Evolutionary conservation across 2,329 filamentous ascomycete genomes (phyloP).

Genomic region (Clonostachys byssicola): DNA sequence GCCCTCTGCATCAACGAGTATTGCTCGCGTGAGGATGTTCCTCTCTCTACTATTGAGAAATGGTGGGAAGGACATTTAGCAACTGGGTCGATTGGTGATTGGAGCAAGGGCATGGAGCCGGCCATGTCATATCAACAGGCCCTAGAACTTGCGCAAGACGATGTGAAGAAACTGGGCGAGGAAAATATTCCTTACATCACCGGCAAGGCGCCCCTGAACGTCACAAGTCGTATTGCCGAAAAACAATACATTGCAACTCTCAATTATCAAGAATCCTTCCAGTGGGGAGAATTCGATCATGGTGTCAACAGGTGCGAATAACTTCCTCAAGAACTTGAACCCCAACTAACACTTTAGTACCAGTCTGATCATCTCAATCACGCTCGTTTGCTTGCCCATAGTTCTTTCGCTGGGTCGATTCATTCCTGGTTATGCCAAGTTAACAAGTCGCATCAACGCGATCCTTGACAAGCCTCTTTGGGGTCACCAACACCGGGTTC

Average conservation of each 20-base stretch:
- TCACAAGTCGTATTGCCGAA: constrained; percentile 19
- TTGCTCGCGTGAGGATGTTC: constrained; percentile 14
- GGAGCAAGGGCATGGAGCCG: constrained; percentile 10
- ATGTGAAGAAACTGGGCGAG: constrained; percentile 6
- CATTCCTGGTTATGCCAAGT: constrained; percentile 16
- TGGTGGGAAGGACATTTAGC: constrained; percentile 21
- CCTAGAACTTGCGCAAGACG: constrained; percentile 12
- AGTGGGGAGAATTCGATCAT: constrained; percentile 13
- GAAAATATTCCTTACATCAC: constrained; percentile 13
- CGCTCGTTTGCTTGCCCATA: constrained; percentile 22
- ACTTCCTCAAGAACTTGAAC: neutral
- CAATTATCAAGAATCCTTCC: constrained; percentile 47
- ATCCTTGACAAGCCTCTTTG: constrained; percentile 21
- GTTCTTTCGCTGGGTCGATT: constrained; percentile 24
- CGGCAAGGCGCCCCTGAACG: constrained; percentile 16
- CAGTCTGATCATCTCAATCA: constrained; percentile 13
- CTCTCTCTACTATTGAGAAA: constrained; percentile 10
- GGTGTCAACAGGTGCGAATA: neutral
- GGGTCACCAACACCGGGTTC: constrained; percentile 23
- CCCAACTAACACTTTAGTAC: neutral
- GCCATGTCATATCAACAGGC: constrained; percentile 19
- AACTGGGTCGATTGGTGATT: constrained; percentile 16
- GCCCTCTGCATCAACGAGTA: constrained; percentile 25
- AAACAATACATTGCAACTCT: constrained; percentile 32
- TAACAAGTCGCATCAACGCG: constrained; percentile 16